Base-by-base conservation (phyloP, 805 yeast species). In the Myxozyma neotropica region DNA sequence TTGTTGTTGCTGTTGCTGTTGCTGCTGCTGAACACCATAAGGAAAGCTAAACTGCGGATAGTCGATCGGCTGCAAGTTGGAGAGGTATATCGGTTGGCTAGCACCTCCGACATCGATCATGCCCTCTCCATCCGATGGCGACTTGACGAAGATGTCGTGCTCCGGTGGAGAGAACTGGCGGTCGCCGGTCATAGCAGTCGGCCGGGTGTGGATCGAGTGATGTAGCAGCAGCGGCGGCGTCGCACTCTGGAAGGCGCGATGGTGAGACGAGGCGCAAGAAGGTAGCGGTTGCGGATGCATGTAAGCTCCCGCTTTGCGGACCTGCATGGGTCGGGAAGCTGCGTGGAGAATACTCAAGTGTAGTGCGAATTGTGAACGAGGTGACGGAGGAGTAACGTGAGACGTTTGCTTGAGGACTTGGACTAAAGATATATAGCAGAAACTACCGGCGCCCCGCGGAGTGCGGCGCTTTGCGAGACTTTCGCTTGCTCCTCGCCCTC, bases 291-390 rank as follows among this genome's bases (percentile, higher is more conserved):
- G 53, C 5, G 53, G 53, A n/a, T 48, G 53, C 23, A 43, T 21
- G 43, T 48, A 36, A 2, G 53, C 43, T 36, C 53, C 10, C 6
- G 53, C 43, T 48, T 48, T 35, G 21, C 53, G 42, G 53, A 48
- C 53, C 53, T 48, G 42, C 53, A 48, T 48, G 44, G 53, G 53
- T 48, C 53, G 21, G 10, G 27, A 21, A 13, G 31, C 13, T 15
- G 21, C 33, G 10, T n/a, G 21, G 7, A 10, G 24, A 23, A 33
- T 31, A 27, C 21, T 17, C 21, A n/a, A 39, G 26, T 24, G n/a
- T n/a, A n/a, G n/a, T n/a, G n/a, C n/a, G n/a, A n/a, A n/a, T n/a
- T n/a, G n/a, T n/a, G 19, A 4, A n/a, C 8, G 24, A 29, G 35
- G 35, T 10, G n/a, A 23, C 2, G 19, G 4, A 17, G 47, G 24